A percentile compares a stretch with the other conserved stretches of the same genome.
Evolutionary conservation across 345 rosid species (phyloP).

Genomic region (Nephelium lappaceum): DNA sequence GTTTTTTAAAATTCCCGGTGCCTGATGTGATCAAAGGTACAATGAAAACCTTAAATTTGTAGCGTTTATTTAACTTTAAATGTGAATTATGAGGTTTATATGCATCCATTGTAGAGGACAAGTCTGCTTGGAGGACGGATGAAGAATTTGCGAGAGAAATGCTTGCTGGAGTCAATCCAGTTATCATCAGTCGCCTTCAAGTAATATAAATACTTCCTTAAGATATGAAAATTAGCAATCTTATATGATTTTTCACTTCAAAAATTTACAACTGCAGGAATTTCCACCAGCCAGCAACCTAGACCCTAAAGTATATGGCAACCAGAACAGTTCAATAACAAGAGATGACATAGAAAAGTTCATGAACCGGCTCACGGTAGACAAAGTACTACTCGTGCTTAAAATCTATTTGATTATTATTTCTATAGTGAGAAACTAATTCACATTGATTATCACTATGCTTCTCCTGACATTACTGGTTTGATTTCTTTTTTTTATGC

Average conservation of each 20-base stretch:
- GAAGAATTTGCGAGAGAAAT: slow-evolving; percentile 75
- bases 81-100: neutral
- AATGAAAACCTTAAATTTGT: neutral
- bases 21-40: slow-evolving; percentile 90
- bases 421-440: neutral
- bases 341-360: slow-evolving; percentile 50
- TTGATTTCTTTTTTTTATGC: slow-evolving; percentile 12
- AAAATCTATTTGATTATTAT: neutral
- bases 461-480: neutral
- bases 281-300: slow-evolving; percentile 80
- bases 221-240: neutral
- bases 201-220: slow-evolving; percentile 28
- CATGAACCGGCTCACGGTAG: slow-evolving; percentile 68
- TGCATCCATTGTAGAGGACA: slow-evolving; percentile 43
- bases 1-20: slow-evolving; percentile 67
- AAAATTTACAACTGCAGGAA: slow-evolving; percentile 43
- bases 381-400: slow-evolving; percentile 41
- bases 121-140: slow-evolving; percentile 71
- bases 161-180: slow-evolving; percentile 74
- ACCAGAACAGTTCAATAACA: slow-evolving; percentile 63
- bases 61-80: neutral
- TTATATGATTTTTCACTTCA: neutral
- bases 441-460: neutral
- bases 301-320: slow-evolving; percentile 56
- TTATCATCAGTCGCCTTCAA: slow-evolving; percentile 50